These are phyloP conservation scores for Kodamaea plutei DNA, from an alignment of 1,139 yeast genomes.

Conservation along the genomic window DNA sequence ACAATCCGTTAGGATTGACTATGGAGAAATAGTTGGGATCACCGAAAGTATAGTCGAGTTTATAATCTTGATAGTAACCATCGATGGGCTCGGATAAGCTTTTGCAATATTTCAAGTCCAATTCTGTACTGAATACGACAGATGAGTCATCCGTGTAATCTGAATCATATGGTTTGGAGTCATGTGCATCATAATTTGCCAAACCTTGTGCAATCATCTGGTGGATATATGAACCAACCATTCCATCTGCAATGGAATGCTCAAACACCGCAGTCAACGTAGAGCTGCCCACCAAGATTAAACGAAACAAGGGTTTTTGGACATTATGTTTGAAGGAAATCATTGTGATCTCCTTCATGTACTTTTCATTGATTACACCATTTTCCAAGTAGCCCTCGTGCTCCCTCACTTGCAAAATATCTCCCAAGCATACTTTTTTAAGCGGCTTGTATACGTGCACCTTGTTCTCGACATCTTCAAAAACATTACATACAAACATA, in stretches of 20 bases:
- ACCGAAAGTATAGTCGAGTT: too few relatives aligned
- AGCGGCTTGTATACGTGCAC: slow-evolving; percentile 22
- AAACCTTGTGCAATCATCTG: slow-evolving; percentile 27
- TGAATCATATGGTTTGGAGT: slow-evolving; percentile 13
- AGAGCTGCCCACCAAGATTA: slow-evolving; percentile 21
- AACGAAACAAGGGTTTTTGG: slow-evolving; percentile 29
- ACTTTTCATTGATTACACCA: slow-evolving; percentile 23
- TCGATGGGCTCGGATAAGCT: too few relatives aligned
- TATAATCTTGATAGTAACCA: too few relatives aligned
- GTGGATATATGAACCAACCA: slow-evolving; percentile 38
- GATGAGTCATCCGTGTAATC: too few relatives aligned
- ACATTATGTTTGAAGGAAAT: slow-evolving; percentile 21
- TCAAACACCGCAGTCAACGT: slow-evolving; percentile 32
- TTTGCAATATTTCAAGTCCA: too few relatives aligned
- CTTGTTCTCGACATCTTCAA: slow-evolving; percentile 13
- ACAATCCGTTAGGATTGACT: too few relatives aligned
- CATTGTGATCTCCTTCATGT: slow-evolving; percentile 24
- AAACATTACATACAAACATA: slow-evolving; percentile 31
- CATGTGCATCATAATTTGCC: slow-evolving; percentile 14
- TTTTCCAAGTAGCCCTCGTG: slow-evolving; percentile 12
- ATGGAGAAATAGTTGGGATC: too few relatives aligned
- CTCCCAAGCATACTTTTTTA: slow-evolving; percentile 18
- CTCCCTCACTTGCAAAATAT: slow-evolving; percentile 20
- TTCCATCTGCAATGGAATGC: slow-evolving; percentile 42
- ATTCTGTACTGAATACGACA: too few relatives aligned